Evolutionary conservation across 805 yeast genomes (phyloP).

Genomic region (Yamadazyma kitorensis): DNA sequence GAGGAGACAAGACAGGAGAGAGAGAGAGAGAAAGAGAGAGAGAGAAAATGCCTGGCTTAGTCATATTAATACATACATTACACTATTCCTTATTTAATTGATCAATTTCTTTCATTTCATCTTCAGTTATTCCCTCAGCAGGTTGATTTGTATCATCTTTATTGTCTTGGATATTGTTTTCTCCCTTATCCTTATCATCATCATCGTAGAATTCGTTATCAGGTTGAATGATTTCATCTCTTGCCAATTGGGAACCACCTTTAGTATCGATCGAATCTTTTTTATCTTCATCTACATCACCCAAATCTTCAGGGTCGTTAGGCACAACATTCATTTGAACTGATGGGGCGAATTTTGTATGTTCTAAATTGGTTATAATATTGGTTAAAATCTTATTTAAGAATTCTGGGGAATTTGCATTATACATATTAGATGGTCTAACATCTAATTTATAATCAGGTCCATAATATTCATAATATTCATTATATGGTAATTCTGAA

Average conservation of each 20-base stretch:
- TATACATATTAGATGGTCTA: slow-evolving; percentile 93
- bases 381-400: slow-evolving; percentile 78
- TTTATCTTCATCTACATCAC: slow-evolving; percentile 84
- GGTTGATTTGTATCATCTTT: no score
- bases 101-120: slow-evolving; percentile 36
- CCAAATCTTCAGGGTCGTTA: slow-evolving; percentile 79
- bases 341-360: slow-evolving; percentile 95
- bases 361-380: slow-evolving; percentile 73
- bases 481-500: slow-evolving; percentile 85
- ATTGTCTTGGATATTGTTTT: slow-evolving; percentile 21
- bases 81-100: slow-evolving; percentile 25
- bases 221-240: slow-evolving; percentile 70
- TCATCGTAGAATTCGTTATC: slow-evolving; percentile 77
- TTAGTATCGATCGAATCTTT: slow-evolving; percentile 77
- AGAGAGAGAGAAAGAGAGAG: no score
- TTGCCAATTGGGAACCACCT: slow-evolving; percentile 85
- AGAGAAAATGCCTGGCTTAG: no score
- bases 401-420: slow-evolving; percentile 92
- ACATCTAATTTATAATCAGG: slow-evolving; percentile 96
- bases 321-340: slow-evolving; percentile 92
- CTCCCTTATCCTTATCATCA: slow-evolving; percentile 47
- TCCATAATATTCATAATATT: slow-evolving; percentile 94
- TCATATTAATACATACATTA: no score
- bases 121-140: slow-evolving; percentile 35
- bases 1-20: no score